Evolutionary conservation across 148 eudicot species (phyloP).

Genomic region (Rhododendron williamsianum): DNA sequence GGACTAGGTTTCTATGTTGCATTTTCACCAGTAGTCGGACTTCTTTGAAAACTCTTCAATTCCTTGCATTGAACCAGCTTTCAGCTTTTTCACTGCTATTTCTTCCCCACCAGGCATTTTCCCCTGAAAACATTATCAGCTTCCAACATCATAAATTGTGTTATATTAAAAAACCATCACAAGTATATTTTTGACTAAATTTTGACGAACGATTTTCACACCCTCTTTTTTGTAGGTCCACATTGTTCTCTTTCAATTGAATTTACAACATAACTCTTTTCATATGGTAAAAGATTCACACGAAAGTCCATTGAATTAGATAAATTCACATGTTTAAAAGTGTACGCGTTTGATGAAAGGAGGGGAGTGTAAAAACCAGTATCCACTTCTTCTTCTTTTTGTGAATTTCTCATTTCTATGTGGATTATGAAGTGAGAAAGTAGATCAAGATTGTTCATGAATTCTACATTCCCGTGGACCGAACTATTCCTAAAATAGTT

Average conservation of each 20-base stretch:
- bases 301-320: background rate
- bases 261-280: background rate
- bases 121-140: background rate
- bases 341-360: background rate
- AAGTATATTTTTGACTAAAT: background rate
- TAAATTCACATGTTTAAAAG: background rate
- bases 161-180: too few relatives aligned
- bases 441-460: too few relatives aligned
- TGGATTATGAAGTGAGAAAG: too few relatives aligned
- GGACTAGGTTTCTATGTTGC: background rate
- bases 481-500: too few relatives aligned
- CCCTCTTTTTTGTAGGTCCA: too few relatives aligned
- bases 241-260: background rate
- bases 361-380: background rate
- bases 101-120: background rate
- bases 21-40: background rate
- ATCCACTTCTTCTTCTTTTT: background rate
- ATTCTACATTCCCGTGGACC: too few relatives aligned
- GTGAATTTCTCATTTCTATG: background rate
- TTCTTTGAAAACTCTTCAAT: background rate
- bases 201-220: background rate
- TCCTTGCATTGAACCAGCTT: background rate
- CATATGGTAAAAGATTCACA: background rate
- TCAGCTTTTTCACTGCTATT: conserved; percentile 6
- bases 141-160: background rate